These are phyloP conservation scores for Daedaleopsis nitida DNA, from an alignment of 768 basidiomycete species.

Conservation along the genomic window DNA sequence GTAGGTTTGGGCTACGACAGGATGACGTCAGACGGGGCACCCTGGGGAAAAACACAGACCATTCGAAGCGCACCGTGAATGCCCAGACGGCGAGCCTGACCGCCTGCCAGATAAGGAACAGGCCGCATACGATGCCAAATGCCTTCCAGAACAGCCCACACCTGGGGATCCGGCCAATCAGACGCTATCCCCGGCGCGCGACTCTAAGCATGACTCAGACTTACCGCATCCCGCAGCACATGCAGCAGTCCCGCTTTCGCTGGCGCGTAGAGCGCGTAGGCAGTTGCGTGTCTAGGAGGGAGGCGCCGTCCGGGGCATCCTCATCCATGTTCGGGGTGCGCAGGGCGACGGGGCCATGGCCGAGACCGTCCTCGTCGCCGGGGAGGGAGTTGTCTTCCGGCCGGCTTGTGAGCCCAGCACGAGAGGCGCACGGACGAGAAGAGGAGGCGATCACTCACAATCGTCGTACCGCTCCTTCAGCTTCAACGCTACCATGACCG, in stretches of 20 bases:
- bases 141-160: conserved; percentile 58
- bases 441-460: conserved; percentile 36
- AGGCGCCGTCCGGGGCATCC: conserved; percentile 19
- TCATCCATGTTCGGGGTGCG: conserved; percentile 27
- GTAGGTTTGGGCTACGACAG: conserved; percentile 45
- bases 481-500: conserved; percentile 48
- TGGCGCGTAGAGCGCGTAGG: conserved; percentile 34
- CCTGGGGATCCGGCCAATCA: conserved; percentile 29
- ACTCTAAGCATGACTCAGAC: conserved; percentile 16
- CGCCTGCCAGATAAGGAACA: conserved; percentile 44
- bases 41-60: conserved; percentile 1
- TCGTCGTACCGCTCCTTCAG: conserved; percentile 49
- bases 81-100: conserved; percentile 51
- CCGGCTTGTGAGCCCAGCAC: background rate
- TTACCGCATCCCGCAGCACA: conserved; percentile 54
- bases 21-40: background rate
- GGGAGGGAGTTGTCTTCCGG: conserved; percentile 45
- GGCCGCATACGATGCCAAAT: conserved; percentile 48
- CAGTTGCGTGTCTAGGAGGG: conserved; percentile 28
- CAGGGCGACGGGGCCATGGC: conserved; percentile 27
- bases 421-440: background rate
- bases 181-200: background rate
- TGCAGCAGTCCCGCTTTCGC: conserved; percentile 43
- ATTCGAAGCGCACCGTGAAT: conserved; percentile 40
- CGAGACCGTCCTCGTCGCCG: conserved; percentile 39